phyloP scores from a whole-genome alignment of 805 yeast species.

The Metschnikowia koreensis region DNA sequence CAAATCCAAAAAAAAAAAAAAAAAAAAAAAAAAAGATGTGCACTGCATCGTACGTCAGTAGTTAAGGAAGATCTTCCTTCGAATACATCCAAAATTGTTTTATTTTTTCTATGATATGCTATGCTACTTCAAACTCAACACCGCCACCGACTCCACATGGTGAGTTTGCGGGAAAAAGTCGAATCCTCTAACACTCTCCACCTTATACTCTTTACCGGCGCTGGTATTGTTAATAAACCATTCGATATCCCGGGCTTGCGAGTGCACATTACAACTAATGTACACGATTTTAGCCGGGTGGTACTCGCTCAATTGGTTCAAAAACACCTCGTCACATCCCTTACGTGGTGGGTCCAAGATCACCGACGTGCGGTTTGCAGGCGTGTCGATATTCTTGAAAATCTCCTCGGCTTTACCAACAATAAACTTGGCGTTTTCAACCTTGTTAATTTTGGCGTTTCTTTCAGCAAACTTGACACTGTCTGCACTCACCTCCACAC shows the following conservation, averaged over 20 bases:
- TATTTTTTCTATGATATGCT: neutral
- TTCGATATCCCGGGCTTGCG: slow-evolving; percentile 92
- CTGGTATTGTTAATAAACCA: slow-evolving; percentile 69
- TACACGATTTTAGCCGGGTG: slow-evolving; percentile 87
- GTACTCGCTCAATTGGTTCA: slow-evolving; percentile 81
- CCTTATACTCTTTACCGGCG: slow-evolving; percentile 59
- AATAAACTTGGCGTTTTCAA: slow-evolving; percentile 77
- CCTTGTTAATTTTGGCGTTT: slow-evolving; percentile 74
- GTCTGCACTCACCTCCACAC: slow-evolving; percentile 92
- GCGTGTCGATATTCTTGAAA: slow-evolving; percentile 75
- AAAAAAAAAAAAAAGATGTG: too few relatives aligned
- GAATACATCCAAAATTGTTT: neutral
- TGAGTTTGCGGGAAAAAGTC: slow-evolving; percentile 97
- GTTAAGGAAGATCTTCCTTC: too few relatives aligned
- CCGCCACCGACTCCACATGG: slow-evolving; percentile 88
- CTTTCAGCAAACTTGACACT: slow-evolving; percentile 82
- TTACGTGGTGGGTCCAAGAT: slow-evolving; percentile 97
- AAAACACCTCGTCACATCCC: slow-evolving; percentile 88
- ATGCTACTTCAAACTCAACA: slow-evolving; percentile 34
- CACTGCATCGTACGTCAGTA: too few relatives aligned
- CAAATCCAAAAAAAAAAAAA: too few relatives aligned
- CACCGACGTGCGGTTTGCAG: slow-evolving; percentile 75
- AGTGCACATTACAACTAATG: slow-evolving; percentile 95
- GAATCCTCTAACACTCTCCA: slow-evolving; percentile 88
- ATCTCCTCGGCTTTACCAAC: slow-evolving; percentile 92